Evolutionary conservation across 176 grass and related monocot species (phyloP), one percentile per base, ranked within the genome.

Genomic region (Themeda triandra): DNA sequence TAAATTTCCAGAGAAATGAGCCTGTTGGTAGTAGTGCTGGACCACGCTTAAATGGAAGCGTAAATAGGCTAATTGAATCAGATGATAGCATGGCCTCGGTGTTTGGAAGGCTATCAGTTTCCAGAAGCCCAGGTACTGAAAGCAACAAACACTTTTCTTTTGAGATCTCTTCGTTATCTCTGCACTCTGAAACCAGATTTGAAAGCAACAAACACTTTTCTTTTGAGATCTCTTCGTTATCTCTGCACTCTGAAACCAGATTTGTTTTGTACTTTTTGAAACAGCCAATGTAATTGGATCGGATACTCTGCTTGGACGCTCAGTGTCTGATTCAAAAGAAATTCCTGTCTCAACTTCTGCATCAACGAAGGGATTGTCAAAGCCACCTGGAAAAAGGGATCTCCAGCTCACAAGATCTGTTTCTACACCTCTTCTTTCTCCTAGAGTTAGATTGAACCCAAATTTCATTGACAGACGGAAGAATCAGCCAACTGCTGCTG

Each of bases 1-100:
- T 37, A 88, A 69, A 76, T 86, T 91, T 78, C 63, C 89, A 95
- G 96, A 86, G 82, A 87, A 84, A 87, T 69, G 89, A 87, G 53
- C 75, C 86, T 81, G 78, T 74, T 35, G 83, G 71, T 71, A 75
- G 41, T 69, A 89, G 35, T 88, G 79, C 84, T 75, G 86, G 81
- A 83, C 67, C 39, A 41, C 9, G 39, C 39, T 41, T 41, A 41
- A 41, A 41, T 41, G 39, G 39, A 41, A 41, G 39, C 2, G 39
- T 41, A 41, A 41, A 41, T 41, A 41, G 78, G 23, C 27, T 83
- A 60, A 28, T 81, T 25, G 85, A 86, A 79, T 67, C 69, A 66
- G 87, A 90, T 80, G 85, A 41, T 88, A 95, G 74, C 87, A 66
- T 92, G 64, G 89, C 88, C 51, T 73, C 87, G 60, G 84, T 85